phyloP scores from a whole-genome alignment of 192 early-diverging fungal genomes.

The Coemansia sp. region DNA sequence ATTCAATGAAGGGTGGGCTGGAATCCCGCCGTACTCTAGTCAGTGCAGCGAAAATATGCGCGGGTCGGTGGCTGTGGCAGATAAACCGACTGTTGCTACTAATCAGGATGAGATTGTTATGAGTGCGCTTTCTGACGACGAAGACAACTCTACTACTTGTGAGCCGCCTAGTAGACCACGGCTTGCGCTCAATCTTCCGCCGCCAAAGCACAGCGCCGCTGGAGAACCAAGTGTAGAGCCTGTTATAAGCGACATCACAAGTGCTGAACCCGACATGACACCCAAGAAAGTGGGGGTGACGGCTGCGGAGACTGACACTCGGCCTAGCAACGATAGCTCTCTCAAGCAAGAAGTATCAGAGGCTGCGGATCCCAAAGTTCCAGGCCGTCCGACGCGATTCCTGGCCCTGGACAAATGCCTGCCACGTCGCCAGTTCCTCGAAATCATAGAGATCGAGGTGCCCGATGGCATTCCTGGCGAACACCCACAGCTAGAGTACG shows the following conservation, averaged over 20 bases:
- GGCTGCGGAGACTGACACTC: background rate
- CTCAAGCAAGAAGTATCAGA: background rate
- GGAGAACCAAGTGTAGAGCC: background rate
- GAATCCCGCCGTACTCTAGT: conserved; percentile 17
- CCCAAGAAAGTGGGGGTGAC: background rate
- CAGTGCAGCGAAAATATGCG: background rate
- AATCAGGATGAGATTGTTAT: conserved; percentile 62
- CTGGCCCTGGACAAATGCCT: conserved; percentile 95
- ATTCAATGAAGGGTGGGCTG: conserved; percentile 28
- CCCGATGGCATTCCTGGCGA: conserved; percentile 18
- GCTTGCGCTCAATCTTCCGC: conserved; percentile 32
- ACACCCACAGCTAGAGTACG: conserved; percentile 71
- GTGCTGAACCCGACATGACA: background rate
- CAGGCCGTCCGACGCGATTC: conserved; percentile 70
- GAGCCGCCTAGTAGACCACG: conserved; percentile 10
- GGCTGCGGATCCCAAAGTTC: conserved; percentile 18
- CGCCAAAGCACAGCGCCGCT: conserved; percentile 26
- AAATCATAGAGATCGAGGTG: conserved; percentile 66
- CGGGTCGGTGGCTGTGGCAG: background rate
- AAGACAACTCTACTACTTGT: background rate
- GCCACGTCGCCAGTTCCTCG: conserved; percentile 75
- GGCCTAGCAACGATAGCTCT: background rate
- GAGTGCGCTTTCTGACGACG: conserved; percentile 35
- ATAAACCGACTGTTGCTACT: background rate
- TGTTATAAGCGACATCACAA: background rate